Percentiles rank a stretch among this genome's conserved stretches.
Evolutionary conservation across 2,329 filamentous ascomycete species (phyloP).

Genomic region (Shiraia bambusicola): DNA sequence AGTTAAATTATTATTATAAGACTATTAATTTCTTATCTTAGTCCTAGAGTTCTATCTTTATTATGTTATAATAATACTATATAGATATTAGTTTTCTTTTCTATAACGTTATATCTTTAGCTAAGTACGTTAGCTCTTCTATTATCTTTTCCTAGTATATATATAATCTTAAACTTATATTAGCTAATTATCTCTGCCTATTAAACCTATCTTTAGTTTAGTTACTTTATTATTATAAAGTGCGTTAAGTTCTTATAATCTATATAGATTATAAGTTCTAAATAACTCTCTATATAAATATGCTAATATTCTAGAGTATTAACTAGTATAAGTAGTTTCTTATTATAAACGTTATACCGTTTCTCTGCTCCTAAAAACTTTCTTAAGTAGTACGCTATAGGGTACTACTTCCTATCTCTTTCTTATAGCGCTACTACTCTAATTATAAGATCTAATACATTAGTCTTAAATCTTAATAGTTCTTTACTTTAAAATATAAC

Average conservation of each 20-base stretch:
- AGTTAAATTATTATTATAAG: constrained; percentile 1
- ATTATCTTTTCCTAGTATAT: constrained; percentile 6
- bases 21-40: background rate
- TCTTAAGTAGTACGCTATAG: constrained; percentile 5
- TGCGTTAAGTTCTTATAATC: constrained; percentile 3
- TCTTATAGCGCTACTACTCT: background rate
- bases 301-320: constrained; percentile 3
- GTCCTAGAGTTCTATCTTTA: background rate
- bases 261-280: constrained; percentile 1
- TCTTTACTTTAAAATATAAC: background rate
- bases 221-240: constrained; percentile 1
- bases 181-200: constrained; percentile 2
- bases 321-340: constrained; percentile 2
- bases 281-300: constrained; percentile 1
- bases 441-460: constrained; percentile 1
- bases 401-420: constrained; percentile 4
- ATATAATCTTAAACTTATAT: constrained; percentile 5
- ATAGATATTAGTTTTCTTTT: background rate
- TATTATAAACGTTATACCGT: constrained; percentile 5
- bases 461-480: background rate
- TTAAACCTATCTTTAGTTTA: constrained; percentile 1
- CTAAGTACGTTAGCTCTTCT: constrained; percentile 1
- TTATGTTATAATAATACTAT: background rate
- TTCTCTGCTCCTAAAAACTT: too few species aligned
- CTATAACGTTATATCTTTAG: constrained; percentile 1